Base-by-base conservation (phyloP, 2,329 filamentous ascomycete genomes). In the Neonectria coccinea region DNA sequence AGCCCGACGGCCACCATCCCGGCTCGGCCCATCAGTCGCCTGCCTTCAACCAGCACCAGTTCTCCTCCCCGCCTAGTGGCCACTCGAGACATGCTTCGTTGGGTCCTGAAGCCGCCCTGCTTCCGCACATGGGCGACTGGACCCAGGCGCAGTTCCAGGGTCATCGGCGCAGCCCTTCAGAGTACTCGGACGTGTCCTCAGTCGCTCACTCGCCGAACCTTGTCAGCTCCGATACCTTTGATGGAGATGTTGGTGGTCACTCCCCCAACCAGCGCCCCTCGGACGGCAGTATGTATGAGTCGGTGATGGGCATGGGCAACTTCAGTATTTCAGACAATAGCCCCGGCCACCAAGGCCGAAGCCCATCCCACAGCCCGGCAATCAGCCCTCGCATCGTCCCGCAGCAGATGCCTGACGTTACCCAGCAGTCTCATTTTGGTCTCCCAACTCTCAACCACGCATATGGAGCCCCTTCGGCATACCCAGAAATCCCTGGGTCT, bases 121-220 rank as follows among this genome's bases (percentile, higher is more conserved):
- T 87, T 29, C 82, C 81, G 3, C 86, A 87, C 68, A 70, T 84
- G 52, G 72, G 71, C 57, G 86, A 88, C 64, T 89, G 86, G 86
- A 83, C 71, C 45, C 83, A 84, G 60, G 79, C 82, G 14, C 85
- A 88, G 64, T 97, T 97, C 75, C 91, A 92, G 70, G 85, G 88
- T n/a, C 95, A 97, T 76, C 88, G 94, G 71, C 89, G 94, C 74
- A 90, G 88, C 41, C 92, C 93, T 1, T 97, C 94, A n/a, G 95
- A 97, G 72, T 93, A 91, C 74, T 97, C 94, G 3, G 95, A 97
- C 70, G 90, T 97, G 6, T 97, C 91, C 5, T 97, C 93, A 18
- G 92, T 90, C 16, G 90, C 92, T 22, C 92, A 90, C 25, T 97
- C 95, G 18, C 95, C 95, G 4, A 93, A 93, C 74, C 81, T 97